Evolutionary conservation across 177 flowering plant genomes (phyloP).

Genomic region (Vitis hybrid): DNA sequence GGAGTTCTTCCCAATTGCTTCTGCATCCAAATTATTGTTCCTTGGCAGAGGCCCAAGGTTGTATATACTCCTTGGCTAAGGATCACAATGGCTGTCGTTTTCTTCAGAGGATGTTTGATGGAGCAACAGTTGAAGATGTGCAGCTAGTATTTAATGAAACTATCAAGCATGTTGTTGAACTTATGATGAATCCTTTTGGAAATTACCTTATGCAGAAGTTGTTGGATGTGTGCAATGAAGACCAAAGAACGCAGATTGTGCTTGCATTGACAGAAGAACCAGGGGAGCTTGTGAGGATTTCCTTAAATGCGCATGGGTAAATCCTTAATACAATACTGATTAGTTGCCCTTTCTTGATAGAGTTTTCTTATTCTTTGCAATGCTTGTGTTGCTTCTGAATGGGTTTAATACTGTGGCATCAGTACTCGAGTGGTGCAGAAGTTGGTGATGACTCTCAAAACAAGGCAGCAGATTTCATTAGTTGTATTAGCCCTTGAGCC

Average conservation of each 20-base stretch:
- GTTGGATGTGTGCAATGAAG: slow-evolving; percentile 70
- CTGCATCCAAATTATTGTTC: slow-evolving; percentile 32
- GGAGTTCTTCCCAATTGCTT: slow-evolving; percentile 14
- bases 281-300: slow-evolving; percentile 62
- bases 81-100: slow-evolving; percentile 83
- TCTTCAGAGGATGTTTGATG: slow-evolving; percentile 64
- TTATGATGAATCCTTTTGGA: slow-evolving; percentile 82
- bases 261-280: slow-evolving; percentile 41
- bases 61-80: slow-evolving; percentile 55
- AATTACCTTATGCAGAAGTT: slow-evolving; percentile 88
- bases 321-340: background rate
- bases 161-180: slow-evolving; percentile 58
- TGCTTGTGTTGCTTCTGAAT: slow-evolving; percentile 4
- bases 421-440: slow-evolving; percentile 88
- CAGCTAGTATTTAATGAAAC: slow-evolving; percentile 57
- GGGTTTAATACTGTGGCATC: slow-evolving; percentile 17
- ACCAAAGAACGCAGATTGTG: slow-evolving; percentile 61
- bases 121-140: slow-evolving; percentile 47
- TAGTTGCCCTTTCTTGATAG: background rate
- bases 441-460: slow-evolving; percentile 65
- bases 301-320: slow-evolving; percentile 80
- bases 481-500: slow-evolving; percentile 54
- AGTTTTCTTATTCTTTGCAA: background rate
- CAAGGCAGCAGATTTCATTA: slow-evolving; percentile 48
- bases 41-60: slow-evolving; percentile 41